Evolutionary conservation across 768 basidiomycete genomes (phyloP).

Genomic region (Tremella fuciformis): DNA sequence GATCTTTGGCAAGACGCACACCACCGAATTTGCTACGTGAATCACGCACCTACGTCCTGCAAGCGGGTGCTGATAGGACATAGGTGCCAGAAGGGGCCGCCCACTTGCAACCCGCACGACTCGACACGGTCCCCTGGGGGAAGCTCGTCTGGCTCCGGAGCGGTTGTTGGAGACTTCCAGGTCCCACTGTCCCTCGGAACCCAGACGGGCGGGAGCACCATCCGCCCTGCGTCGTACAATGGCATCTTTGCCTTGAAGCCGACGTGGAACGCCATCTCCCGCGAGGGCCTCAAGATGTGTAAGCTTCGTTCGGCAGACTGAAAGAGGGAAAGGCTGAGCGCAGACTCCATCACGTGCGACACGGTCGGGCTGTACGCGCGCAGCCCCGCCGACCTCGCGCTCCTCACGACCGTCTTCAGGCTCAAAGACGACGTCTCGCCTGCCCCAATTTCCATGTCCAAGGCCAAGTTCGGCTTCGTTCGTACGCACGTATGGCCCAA

Average conservation of each 20-base stretch:
- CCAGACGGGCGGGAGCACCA: constrained; percentile 19
- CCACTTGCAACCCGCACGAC: constrained; percentile 36
- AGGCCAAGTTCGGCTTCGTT: constrained; percentile 27
- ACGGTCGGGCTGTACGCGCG: constrained; percentile 44
- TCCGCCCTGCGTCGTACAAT: constrained; percentile 43
- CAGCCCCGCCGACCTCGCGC: constrained; percentile 33
- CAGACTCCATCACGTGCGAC: constrained; percentile 25
- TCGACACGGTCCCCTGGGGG: constrained; percentile 37
- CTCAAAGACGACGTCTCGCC: constrained; percentile 25
- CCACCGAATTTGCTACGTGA: constrained; percentile 33
- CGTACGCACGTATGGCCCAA: constrained; percentile 20
- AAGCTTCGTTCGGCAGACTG: no score
- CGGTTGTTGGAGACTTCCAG: constrained; percentile 44
- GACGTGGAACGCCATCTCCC: constrained; percentile 38
- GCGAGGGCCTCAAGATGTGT: constrained; percentile 38
- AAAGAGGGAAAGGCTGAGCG: no score
- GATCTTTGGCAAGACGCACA: constrained; percentile 43
- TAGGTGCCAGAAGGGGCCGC: no score
- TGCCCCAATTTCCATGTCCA: constrained; percentile 18
- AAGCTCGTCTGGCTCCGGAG: constrained; percentile 43
- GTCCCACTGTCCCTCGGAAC: constrained; percentile 36
- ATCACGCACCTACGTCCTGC: no score
- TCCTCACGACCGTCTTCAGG: constrained; percentile 28
- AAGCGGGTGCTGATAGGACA: no score
- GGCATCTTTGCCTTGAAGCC: constrained; percentile 46